A percentile compares a stretch with the other conserved stretches of the same genome.
These are phyloP conservation scores for Calocera viscosa DNA, from an alignment of 768 basidiomycete species.

Conservation along the genomic window DNA sequence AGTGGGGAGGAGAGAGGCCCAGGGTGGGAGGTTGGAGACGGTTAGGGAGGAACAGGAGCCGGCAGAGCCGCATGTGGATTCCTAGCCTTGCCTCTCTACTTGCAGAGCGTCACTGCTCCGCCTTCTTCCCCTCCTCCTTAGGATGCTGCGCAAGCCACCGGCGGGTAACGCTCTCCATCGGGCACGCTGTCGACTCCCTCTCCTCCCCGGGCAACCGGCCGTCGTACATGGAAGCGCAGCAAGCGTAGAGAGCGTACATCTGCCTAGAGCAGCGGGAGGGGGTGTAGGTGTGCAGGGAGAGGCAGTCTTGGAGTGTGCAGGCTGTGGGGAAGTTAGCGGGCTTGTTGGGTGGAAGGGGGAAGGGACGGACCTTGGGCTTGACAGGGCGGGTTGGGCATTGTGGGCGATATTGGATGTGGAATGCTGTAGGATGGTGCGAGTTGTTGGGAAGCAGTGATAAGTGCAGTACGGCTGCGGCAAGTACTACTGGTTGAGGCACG, in stretches of 20 bases:
- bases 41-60: neutral
- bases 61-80: neutral
- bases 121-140: neutral
- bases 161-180: neutral
- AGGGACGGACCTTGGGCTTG: neutral
- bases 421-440: neutral
- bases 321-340: neutral
- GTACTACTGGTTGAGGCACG: no score
- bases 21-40: neutral
- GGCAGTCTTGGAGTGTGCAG: neutral
- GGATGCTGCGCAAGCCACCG: neutral
- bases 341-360: neutral
- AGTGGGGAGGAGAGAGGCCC: constrained; percentile 5
- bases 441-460: no score
- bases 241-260: neutral
- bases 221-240: neutral
- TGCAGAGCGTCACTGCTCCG: no score
- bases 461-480: no score
- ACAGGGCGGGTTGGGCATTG: neutral
- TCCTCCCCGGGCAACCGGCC: neutral
- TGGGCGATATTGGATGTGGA: neutral
- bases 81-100: neutral
- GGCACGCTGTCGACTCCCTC: neutral
- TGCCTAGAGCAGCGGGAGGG: neutral
- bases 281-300: neutral